Evolutionary conservation across 257 asterid genomes (phyloP).

Genomic region (Nicotiana knightiana): DNA sequence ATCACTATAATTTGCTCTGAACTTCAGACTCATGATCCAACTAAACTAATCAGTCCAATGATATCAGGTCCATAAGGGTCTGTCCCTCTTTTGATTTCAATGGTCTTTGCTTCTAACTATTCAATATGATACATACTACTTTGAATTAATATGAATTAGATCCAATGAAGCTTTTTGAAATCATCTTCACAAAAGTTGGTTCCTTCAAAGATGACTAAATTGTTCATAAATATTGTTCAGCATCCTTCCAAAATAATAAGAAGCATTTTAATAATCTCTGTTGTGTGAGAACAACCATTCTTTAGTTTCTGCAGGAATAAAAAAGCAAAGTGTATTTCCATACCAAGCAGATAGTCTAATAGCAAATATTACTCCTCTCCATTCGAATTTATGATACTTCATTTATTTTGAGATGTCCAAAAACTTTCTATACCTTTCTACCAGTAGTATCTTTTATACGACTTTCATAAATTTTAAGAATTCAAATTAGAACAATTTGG

Average conservation of each 20-base stretch:
- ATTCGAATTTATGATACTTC: background rate
- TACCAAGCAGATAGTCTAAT: background rate
- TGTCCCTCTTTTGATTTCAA: background rate
- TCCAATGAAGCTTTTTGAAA: background rate
- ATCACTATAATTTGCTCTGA: background rate
- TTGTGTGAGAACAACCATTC: background rate
- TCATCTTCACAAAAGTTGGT: background rate
- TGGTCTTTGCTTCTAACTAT: conserved; percentile 2
- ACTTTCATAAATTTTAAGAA: background rate
- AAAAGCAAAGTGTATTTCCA: background rate
- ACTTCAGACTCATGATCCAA: background rate
- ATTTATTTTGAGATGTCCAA: background rate
- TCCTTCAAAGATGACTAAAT: background rate
- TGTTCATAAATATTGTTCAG: background rate
- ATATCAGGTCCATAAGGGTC: background rate
- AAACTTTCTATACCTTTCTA: background rate
- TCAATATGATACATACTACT: background rate
- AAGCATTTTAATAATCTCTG: background rate
- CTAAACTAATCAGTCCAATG: background rate
- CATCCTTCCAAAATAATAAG: background rate
- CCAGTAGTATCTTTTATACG: background rate
- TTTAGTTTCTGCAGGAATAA: background rate
- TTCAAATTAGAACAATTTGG: background rate
- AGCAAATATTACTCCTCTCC: background rate
- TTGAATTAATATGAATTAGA: background rate